Conservation (phyloP, 2,329 filamentous ascomycete genomes). For the Colletotrichum graminicola region DNA sequence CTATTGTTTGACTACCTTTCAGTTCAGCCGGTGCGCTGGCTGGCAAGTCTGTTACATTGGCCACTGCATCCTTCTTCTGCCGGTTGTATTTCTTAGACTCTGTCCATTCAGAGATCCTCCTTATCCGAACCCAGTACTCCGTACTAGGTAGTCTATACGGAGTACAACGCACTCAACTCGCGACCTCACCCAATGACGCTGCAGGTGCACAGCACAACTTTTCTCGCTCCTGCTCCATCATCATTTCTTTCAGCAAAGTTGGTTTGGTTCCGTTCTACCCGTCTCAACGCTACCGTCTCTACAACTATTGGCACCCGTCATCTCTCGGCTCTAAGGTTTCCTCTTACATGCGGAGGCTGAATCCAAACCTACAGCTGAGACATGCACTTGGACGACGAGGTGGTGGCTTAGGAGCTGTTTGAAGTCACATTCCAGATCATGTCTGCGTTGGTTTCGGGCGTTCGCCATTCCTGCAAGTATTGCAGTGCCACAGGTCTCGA, state of each 20-base stretch:
- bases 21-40: not conserved
- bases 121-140: not conserved
- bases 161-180: not conserved
- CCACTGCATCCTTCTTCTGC: not conserved
- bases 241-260: not conserved
- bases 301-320: not conserved
- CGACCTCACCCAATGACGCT: conserved; percentile 22
- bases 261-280: too few species aligned
- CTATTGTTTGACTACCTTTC: not conserved
- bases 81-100: conserved; percentile 25
- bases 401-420: not conserved
- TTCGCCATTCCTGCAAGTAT: not conserved
- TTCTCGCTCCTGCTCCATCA: not conserved
- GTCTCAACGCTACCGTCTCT: not conserved
- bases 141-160: not conserved
- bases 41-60: not conserved
- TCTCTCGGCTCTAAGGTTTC: not conserved
- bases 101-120: conserved; percentile 10
- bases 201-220: conserved; percentile 19
- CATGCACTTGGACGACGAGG: not conserved
- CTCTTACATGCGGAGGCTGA: not conserved
- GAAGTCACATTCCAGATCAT: not conserved
- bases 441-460: not conserved
- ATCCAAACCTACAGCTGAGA: not conserved
- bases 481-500: not conserved